Base-by-base conservation (phyloP, 2,329 filamentous ascomycete species). In the Scopulariopsis brevicaulis region DNA sequence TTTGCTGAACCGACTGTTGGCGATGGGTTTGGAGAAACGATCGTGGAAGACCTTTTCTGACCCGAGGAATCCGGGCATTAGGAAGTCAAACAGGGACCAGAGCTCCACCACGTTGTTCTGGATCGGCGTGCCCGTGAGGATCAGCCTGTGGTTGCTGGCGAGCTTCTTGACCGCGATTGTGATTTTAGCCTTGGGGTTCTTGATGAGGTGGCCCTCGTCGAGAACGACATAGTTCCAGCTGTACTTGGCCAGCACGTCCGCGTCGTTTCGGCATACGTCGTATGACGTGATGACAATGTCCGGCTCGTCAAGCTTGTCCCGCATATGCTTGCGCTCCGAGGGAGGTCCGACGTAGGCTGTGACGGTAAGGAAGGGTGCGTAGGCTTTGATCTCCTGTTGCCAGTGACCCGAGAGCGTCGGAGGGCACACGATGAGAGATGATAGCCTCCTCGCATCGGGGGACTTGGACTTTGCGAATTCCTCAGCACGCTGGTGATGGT, bases 281-380 rank as follows among this genome's bases (percentile, higher is more conserved):
- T 99, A 99, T 0, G 93, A 97, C 1, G 95, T 99, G 61, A 99
- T 90, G 54, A 99, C 91, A 59, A 99, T 86, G 66, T 99, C 95
- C 1, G 91, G 91, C 59, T 85, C 81, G 22, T 82, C 81, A 50
- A 99, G 82, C 61, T 81, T 77, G 58, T 81, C 77, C 63, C 86
- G 84, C 64, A 93, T 78, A 43, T 83, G 82, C 62, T 83, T 82
- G 63, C 94, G 86, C 69, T 97, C 90, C 0, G 80, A 77, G 0
- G 94, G 92, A 1, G 91, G 87, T 0, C 94, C 94, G 59, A 97
- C 92, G 66, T 97, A 99, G 2, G 93, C 88, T 5, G 91, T 86
- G 43, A 91, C 90, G 34, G 82, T 87, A 51, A 99, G 79, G 80
- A 99, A 99, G 0, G 94, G 94, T 1, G 95, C 93, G 66, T 96